Evolutionary conservation across 768 basidiomycete species (phyloP).

Genomic region (Macrolepiota dolichaula): DNA sequence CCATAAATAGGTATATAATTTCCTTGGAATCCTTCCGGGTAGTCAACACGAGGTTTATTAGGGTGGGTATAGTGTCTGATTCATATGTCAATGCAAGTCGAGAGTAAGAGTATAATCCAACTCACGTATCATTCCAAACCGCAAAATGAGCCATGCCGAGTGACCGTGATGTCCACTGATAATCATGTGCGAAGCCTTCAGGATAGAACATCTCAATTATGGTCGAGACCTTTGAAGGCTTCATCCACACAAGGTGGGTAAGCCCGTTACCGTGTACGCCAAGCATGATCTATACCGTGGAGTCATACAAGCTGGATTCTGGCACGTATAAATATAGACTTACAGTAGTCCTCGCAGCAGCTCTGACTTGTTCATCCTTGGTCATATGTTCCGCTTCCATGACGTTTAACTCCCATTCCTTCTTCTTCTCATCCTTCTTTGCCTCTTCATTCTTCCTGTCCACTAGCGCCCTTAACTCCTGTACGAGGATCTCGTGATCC

Average conservation of each 20-base stretch:
- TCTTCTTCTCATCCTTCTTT: slow-evolving; percentile 12
- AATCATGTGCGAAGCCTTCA: slow-evolving; percentile 79
- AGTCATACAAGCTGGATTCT: background rate
- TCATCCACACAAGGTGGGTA: slow-evolving; percentile 85
- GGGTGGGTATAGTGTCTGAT: slow-evolving; percentile 35
- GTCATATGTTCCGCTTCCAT: slow-evolving; percentile 62
- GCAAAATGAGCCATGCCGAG: slow-evolving; percentile 74
- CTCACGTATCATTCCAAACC: slow-evolving; percentile 77
- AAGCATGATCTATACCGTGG: slow-evolving; percentile 48
- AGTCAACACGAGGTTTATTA: slow-evolving; percentile 48
- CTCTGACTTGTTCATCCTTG: slow-evolving; percentile 71
- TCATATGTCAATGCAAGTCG: background rate
- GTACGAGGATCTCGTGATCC: slow-evolving; percentile 55
- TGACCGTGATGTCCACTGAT: slow-evolving; percentile 76
- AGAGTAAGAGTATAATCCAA: background rate
- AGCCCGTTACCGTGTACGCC: slow-evolving; percentile 82
- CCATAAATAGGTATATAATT: slow-evolving; percentile 74
- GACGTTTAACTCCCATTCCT: slow-evolving; percentile 57
- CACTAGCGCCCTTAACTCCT: slow-evolving; percentile 48
- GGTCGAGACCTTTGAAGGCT: slow-evolving; percentile 66
- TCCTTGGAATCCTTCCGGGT: slow-evolving; percentile 85
- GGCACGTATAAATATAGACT: slow-evolving; percentile 19
- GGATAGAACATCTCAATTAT: slow-evolving; percentile 88
- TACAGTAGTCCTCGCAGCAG: slow-evolving; percentile 69
- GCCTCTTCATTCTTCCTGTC: slow-evolving; percentile 29